Evolutionary conservation across 805 yeast species (phyloP).

Genomic region (Saccharomycopsis lassenensis): DNA sequence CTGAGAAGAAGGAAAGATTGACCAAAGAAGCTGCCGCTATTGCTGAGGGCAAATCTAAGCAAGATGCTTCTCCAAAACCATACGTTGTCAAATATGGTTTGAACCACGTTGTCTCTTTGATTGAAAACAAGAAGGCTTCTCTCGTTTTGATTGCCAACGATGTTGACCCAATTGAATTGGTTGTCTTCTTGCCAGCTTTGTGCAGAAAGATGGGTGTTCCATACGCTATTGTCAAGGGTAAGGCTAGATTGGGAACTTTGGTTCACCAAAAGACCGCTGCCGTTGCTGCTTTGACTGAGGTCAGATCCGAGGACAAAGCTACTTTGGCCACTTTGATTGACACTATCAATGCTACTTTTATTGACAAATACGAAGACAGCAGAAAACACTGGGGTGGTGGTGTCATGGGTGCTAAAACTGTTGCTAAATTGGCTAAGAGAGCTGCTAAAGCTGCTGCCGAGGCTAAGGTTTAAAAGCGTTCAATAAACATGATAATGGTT

Average conservation of each 20-base stretch:
- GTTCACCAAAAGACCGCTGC: conserved; percentile 97
- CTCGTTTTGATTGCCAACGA: conserved; percentile 96
- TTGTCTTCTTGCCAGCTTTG: conserved; percentile 94
- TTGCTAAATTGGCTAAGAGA: conserved; percentile 71
- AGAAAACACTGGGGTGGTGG: conserved; percentile 99
- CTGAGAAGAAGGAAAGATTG: conserved; percentile 98
- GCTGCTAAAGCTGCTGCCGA: conserved; percentile 33
- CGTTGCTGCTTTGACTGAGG: conserved; percentile 95
- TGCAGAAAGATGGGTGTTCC: conserved; percentile 99
- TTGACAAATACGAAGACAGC: conserved; percentile 86
- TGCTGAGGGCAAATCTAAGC: conserved; percentile 95
- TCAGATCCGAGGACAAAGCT: conserved; percentile 87
- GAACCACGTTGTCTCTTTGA: conserved; percentile 94
- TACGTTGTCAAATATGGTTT: conserved; percentile 96
- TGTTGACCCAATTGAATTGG: conserved; percentile 98
- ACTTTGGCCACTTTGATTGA: conserved; percentile 88
- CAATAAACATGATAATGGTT: conserved; percentile 1
- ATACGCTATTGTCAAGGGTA: conserved; percentile 96
- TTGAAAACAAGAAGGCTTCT: conserved; percentile 98
- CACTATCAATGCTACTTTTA: conserved; percentile 87
- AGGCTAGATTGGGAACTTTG: conserved; percentile 95
- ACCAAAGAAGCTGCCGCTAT: conserved; percentile 98
- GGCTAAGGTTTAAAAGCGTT: conserved; percentile 16
- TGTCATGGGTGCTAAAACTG: conserved; percentile 90
- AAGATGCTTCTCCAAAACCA: conserved; percentile 95